These are phyloP conservation scores for Eudorina sp. DNA, from an alignment of 139 green algal species.

Conservation along the genomic window DNA sequence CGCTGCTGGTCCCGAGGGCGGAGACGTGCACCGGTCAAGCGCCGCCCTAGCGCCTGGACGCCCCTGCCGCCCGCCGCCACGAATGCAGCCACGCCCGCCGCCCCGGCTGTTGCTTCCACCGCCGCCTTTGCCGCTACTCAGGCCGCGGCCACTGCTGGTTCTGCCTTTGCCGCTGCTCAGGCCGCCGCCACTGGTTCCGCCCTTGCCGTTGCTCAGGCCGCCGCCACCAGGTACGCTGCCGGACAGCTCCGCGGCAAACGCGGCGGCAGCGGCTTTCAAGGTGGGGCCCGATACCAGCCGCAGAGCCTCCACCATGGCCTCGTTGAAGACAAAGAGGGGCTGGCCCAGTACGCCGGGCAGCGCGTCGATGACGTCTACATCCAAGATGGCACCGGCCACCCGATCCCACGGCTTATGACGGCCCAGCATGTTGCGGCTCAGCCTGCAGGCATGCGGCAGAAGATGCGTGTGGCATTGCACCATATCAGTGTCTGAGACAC, in stretches of 20 bases:
- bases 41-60: neutral
- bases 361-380: slow-evolving; percentile 3
- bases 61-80: neutral
- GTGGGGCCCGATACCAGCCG: neutral
- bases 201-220: neutral
- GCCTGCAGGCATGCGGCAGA: neutral
- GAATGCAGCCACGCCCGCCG: neutral
- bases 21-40: neutral
- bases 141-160: too few relatives aligned
- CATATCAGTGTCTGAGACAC: neutral
- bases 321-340: slow-evolving; percentile 2
- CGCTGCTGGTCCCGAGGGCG: neutral
- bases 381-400: neutral
- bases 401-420: neutral
- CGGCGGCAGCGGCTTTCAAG: neutral
- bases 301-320: neutral
- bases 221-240: neutral
- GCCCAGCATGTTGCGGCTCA: slow-evolving; percentile 23
- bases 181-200: too few relatives aligned
- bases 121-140: too few relatives aligned
- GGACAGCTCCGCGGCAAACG: neutral
- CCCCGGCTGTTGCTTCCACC: neutral
- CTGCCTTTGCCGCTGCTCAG: too few relatives aligned
- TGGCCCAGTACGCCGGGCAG: slow-evolving; percentile 9
- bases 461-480: neutral